Percentiles rank a stretch among this genome's conserved stretches.
Evolutionary conservation across 805 yeast genomes (phyloP).

Genomic region (Candida krabiensis): DNA sequence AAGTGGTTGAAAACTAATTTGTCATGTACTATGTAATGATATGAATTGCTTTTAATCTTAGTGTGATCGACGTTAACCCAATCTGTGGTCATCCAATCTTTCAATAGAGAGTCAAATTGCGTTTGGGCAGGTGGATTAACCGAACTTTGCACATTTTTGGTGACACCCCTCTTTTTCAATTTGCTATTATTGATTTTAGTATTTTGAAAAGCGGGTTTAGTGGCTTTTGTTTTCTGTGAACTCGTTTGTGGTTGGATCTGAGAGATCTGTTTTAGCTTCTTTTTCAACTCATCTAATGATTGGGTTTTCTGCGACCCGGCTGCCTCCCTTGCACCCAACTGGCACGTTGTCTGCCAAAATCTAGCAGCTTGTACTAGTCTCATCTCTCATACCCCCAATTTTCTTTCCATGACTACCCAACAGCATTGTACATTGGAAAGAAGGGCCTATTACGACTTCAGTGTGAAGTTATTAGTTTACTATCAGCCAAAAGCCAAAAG

Average conservation of each 20-base stretch:
- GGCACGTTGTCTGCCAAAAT: background rate
- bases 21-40: slow-evolving; percentile 30
- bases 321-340: background rate
- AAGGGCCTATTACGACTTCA: no score
- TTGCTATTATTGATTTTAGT: background rate
- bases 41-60: slow-evolving; percentile 14
- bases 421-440: no score
- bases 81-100: slow-evolving; percentile 25
- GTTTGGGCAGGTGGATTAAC: slow-evolving; percentile 15
- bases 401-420: no score
- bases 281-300: background rate
- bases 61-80: slow-evolving; percentile 17
- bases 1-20: slow-evolving; percentile 20
- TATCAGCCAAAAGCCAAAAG: no score
- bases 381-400: background rate
- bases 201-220: no score
- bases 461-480: no score
- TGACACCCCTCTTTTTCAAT: background rate
- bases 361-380: background rate
- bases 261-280: background rate
- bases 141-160: slow-evolving; percentile 2
- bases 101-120: slow-evolving; percentile 24
- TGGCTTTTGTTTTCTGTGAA: background rate
- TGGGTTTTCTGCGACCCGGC: background rate
- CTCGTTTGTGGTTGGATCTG: background rate